Percentiles rank a stretch among this genome's conserved stretches.
Conservation (phyloP, 257 asterid genomes). For the Rehmannia glutinosa region DNA sequence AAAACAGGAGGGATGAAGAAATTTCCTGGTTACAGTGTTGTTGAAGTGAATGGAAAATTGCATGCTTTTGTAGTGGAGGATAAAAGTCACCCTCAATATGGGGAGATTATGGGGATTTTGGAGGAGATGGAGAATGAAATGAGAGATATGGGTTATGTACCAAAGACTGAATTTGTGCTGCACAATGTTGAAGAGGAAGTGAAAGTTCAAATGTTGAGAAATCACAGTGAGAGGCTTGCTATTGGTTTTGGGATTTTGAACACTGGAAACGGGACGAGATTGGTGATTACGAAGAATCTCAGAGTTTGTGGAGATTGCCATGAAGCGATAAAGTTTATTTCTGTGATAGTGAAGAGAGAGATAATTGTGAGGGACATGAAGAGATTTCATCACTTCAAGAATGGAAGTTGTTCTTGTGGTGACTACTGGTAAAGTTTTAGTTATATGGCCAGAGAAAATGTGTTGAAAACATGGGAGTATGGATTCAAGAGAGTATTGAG, state of each 20-base stretch:
- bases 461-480: too few relatives aligned
- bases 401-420: slow-evolving; percentile 54
- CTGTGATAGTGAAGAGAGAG: slow-evolving; percentile 16
- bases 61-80: slow-evolving; percentile 65
- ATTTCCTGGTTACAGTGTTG: slow-evolving; percentile 58
- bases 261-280: slow-evolving; percentile 40
- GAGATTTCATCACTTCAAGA: slow-evolving; percentile 56
- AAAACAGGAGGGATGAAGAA: slow-evolving; percentile 54
- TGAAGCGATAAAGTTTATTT: slow-evolving; percentile 29
- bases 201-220: slow-evolving; percentile 47
- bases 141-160: slow-evolving; percentile 48
- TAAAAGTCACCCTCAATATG: slow-evolving; percentile 47
- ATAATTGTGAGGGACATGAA: slow-evolving; percentile 27
- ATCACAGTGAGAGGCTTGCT: slow-evolving; percentile 67
- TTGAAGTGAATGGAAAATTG: slow-evolving; percentile 56
- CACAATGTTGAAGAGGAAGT: slow-evolving; percentile 51
- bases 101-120: slow-evolving; percentile 33
- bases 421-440: slow-evolving; percentile 52
- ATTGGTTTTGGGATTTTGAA: slow-evolving; percentile 58
- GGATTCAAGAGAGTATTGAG: too few relatives aligned
- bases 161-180: slow-evolving; percentile 47
- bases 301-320: slow-evolving; percentile 67
- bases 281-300: slow-evolving; percentile 57
- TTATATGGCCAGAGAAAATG: too few relatives aligned
- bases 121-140: slow-evolving; percentile 49